A percentile compares a stretch with the other conserved stretches of the same genome.
phyloP scores from a whole-genome alignment of 2,329 filamentous ascomycete species.

The Basipetospora chlamydospora region DNA sequence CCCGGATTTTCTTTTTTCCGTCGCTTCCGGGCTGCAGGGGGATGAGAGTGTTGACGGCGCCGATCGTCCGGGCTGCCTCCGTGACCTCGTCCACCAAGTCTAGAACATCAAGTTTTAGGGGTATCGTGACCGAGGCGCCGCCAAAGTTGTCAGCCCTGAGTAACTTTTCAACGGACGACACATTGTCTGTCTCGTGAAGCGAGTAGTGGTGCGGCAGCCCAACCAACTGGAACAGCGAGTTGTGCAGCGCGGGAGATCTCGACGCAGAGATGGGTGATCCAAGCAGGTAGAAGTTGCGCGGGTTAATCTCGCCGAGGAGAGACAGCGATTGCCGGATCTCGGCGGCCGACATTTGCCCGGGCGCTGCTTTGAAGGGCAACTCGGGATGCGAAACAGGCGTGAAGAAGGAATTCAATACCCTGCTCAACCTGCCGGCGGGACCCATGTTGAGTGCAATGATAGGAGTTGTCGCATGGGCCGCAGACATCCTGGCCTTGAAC shows the following conservation, averaged over 20 bases:
- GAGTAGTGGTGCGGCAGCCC: slow-evolving; percentile 79
- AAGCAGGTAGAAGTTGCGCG: slow-evolving; percentile 73
- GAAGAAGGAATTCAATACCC: slow-evolving; percentile 82
- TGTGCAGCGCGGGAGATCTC: slow-evolving; percentile 80
- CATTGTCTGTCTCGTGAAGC: slow-evolving; percentile 57
- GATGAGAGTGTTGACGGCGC: slow-evolving; percentile 89
- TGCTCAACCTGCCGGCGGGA: slow-evolving; percentile 68
- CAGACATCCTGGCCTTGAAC: slow-evolving; percentile 65
- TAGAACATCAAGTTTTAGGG: slow-evolving; percentile 82
- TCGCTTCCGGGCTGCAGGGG: slow-evolving; percentile 29
- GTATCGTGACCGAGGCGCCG: slow-evolving; percentile 90
- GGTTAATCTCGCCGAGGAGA: slow-evolving; percentile 62
- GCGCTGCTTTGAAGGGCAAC: slow-evolving; percentile 85
- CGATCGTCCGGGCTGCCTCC: slow-evolving; percentile 65
- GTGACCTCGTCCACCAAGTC: slow-evolving; percentile 66
- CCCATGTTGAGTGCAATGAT: slow-evolving; percentile 97
- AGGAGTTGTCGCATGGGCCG: slow-evolving; percentile 62
- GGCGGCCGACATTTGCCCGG: slow-evolving; percentile 78
- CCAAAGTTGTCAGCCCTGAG: slow-evolving; percentile 67
- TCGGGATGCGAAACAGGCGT: slow-evolving; percentile 85
- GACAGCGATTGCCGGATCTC: slow-evolving; percentile 73
- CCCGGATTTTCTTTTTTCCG: slow-evolving; percentile 45
- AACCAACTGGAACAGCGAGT: slow-evolving; percentile 58
- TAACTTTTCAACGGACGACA: slow-evolving; percentile 43
- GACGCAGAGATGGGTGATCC: slow-evolving; percentile 73